phyloP scores from a whole-genome alignment of 2,329 filamentous ascomycete species.

The Celoporthe dispersa region DNA sequence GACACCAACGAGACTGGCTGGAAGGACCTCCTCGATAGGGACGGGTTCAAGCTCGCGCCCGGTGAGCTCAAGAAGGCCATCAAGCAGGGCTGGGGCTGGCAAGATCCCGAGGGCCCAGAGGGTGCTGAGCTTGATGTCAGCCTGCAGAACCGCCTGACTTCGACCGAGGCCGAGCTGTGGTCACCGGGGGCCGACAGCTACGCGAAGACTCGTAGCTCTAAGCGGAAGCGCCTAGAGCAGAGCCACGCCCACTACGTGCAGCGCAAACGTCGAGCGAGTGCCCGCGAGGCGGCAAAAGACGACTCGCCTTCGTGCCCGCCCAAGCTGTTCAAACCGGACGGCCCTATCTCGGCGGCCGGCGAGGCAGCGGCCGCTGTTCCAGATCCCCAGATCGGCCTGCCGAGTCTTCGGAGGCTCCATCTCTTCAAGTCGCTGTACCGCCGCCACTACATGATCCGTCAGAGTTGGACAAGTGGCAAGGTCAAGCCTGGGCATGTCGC shows the following conservation, averaged over 20 bases:
- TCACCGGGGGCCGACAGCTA: conserved; percentile 47
- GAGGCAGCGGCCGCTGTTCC: conserved; percentile 83
- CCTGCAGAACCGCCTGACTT: conserved; percentile 55
- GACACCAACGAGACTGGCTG: conserved; percentile 94
- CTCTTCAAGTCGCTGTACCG: conserved; percentile 97
- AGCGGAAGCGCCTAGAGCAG: conserved; percentile 59
- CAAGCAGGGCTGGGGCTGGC: conserved; percentile 95
- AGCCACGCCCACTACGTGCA: conserved; percentile 52
- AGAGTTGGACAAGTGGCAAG: conserved; percentile 88
- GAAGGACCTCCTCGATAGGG: conserved; percentile 87
- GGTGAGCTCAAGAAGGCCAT: conserved; percentile 88
- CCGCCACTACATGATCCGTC: conserved; percentile 85
- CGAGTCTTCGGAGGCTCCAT: conserved; percentile 81
- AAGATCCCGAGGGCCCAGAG: conserved; percentile 76
- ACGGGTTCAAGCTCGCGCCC: conserved; percentile 77
- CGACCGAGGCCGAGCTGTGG: conserved; percentile 57
- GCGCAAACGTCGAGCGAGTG: conserved; percentile 57
- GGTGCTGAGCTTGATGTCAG: conserved; percentile 84
- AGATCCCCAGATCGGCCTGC: conserved; percentile 77
- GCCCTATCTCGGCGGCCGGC: conserved; percentile 83
- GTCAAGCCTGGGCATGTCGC: conserved; percentile 89
- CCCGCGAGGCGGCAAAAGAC: conserved; percentile 51
- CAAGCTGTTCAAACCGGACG: conserved; percentile 68
- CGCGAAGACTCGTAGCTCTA: conserved; percentile 53
- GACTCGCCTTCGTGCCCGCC: conserved; percentile 46